These are phyloP conservation scores for Kwoniella shandongensis DNA, from an alignment of 768 basidiomycete genomes.

Conservation along the genomic window DNA sequence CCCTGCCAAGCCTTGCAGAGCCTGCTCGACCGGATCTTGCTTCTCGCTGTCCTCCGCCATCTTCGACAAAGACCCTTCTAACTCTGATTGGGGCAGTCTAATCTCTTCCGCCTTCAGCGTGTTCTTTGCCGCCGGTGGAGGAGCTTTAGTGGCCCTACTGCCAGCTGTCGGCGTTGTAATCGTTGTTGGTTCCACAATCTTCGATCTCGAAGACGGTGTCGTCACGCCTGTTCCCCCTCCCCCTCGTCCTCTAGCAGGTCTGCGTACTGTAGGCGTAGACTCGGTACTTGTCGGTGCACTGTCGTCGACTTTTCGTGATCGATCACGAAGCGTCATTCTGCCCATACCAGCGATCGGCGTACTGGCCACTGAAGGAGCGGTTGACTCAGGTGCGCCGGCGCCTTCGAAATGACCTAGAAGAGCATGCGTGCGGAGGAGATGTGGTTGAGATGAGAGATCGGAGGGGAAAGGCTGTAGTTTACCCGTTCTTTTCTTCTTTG, in stretches of 20 bases:
- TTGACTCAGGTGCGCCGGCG: not conserved
- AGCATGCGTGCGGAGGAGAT: constrained; percentile 36
- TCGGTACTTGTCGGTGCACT: constrained; percentile 10
- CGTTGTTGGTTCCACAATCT: not conserved
- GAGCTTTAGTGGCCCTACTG: not conserved
- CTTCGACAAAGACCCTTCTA: not conserved
- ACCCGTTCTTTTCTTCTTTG: constrained; percentile 46
- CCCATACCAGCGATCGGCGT: constrained; percentile 24
- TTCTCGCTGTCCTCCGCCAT: not conserved
- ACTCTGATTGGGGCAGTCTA: constrained; percentile 2
- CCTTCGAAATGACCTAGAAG: constrained; percentile 38
- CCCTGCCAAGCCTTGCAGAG: constrained; percentile 4
- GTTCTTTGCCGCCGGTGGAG: constrained; percentile 9
- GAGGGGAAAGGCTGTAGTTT: constrained; percentile 38
- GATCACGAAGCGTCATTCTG: constrained; percentile 41
- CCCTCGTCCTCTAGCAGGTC: constrained; percentile 19
- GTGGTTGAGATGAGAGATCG: constrained; percentile 27
- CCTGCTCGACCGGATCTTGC: not conserved
- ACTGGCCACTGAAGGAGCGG: constrained; percentile 18
- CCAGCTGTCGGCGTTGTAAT: constrained; percentile 1
- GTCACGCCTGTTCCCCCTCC: constrained; percentile 5
- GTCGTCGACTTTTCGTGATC: constrained; percentile 23
- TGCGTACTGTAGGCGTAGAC: constrained; percentile 19
- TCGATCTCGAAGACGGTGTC: constrained; percentile 19
- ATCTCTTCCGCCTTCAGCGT: constrained; percentile 6